Conservation (phyloP, 139 green algal genomes). For the Monoraphidium neglectum region DNA sequence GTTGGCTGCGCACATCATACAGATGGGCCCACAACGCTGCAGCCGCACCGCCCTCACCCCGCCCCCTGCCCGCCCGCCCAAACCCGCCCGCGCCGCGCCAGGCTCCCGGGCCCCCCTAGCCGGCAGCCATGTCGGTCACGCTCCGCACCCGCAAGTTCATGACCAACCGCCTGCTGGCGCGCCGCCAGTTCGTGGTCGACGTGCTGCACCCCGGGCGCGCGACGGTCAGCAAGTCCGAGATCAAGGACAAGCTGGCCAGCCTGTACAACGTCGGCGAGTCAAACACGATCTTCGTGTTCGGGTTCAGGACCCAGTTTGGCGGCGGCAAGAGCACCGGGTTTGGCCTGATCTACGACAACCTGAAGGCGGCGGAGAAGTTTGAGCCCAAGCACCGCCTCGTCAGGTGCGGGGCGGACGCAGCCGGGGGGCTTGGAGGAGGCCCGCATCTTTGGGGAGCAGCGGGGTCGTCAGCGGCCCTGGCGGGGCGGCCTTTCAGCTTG, state of each 20-base stretch:
- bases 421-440: neutral
- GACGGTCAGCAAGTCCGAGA: constrained; percentile 97
- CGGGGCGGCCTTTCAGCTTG: too few relatives aligned
- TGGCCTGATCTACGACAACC: constrained; percentile 97
- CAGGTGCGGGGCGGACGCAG: constrained; percentile 65
- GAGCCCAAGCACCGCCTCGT: constrained; percentile 98
- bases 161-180: constrained; percentile 91
- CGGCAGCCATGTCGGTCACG: too few relatives aligned
- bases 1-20: too few relatives aligned
- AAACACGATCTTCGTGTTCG: constrained; percentile 92
- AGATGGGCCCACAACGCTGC: too few relatives aligned
- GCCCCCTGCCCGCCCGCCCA: too few relatives aligned
- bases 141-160: constrained; percentile 97
- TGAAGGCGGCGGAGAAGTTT: constrained; percentile 96
- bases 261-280: constrained; percentile 96
- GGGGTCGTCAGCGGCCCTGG: too few relatives aligned
- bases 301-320: constrained; percentile 98
- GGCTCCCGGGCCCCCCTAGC: too few relatives aligned
- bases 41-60: too few relatives aligned
- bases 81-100: too few relatives aligned
- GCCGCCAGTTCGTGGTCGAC: constrained; percentile 97
- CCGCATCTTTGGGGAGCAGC: too few relatives aligned
- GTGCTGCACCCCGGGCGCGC: constrained; percentile 96
- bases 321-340: constrained; percentile 99
- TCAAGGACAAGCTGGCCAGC: constrained; percentile 95